Base-by-base conservation (phyloP, 1,284 basidiomycete genomes). In the Cutaneotrichosporon cutaneum region DNA sequence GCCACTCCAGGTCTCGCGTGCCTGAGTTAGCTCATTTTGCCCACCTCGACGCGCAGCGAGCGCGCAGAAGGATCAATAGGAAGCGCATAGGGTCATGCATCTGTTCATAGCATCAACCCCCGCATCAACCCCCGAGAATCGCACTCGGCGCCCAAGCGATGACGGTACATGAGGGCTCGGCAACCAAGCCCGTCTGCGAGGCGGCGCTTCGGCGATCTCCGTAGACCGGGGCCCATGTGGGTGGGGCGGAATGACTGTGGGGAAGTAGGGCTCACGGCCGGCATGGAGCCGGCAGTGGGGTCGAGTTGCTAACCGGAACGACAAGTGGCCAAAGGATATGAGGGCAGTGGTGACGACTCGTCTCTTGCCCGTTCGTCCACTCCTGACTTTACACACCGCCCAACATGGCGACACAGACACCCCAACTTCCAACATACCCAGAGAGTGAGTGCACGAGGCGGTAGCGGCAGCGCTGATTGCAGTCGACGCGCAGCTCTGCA, bases 401-500 rank as follows among this genome's bases (percentile, higher is more conserved):
- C 24, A 32, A 16, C 24, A 27, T 27, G 26, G 27, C 16, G 27
- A 51, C 18, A 14, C 27, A 53, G 42, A n/a, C 39, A 5, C 51
- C 32, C 22, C 32, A 47, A 42, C 58, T 45, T 32, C 57, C 55
- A 16, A 27, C 57, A 18, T 54, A 57, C 35, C 45, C 44, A 2
- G 59, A 63, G 55, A 51, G 62, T 63, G 58, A 53, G 61, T 52
- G 11, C 4, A n/a, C n/a, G n/a, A n/a, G n/a, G 26, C 39, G 16
- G 26, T 13, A n/a, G 2, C 5, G 51, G 7, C 42, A 3, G 7
- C 26, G 30, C 56, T 52, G 39, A 59, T 42, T 2, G 3, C 61
- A 77, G 75, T 73, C 59, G 73, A 77, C 60, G 48, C 58, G 22
- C 70, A 73, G 30, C 59, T 76, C 30, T 75, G 74, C 22, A 56